These are phyloP conservation scores for Tulasnella sp. DNA, from an alignment of 768 basidiomycete genomes.

Conservation along the genomic window DNA sequence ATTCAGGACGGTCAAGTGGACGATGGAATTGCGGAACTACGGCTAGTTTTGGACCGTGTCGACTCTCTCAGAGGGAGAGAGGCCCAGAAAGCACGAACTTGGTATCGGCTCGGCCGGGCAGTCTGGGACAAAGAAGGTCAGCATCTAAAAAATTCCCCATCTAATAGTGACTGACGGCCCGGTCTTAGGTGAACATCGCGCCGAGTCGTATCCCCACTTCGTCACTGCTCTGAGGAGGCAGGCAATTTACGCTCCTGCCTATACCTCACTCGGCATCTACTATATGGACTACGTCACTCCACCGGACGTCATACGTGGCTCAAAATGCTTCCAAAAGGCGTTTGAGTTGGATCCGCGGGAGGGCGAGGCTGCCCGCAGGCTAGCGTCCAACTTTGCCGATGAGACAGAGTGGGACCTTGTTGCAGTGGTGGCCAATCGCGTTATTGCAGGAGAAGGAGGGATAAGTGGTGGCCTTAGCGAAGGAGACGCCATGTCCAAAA, in stretches of 20 bases:
- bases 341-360: slow-evolving; percentile 93
- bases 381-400: slow-evolving; percentile 85
- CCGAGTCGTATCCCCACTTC: slow-evolving; percentile 68
- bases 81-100: slow-evolving; percentile 60
- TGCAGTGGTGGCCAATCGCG: slow-evolving; percentile 83
- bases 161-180: background rate
- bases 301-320: slow-evolving; percentile 72
- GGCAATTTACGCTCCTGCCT: slow-evolving; percentile 75
- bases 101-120: slow-evolving; percentile 76
- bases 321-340: slow-evolving; percentile 95
- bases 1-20: slow-evolving; percentile 42
- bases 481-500: slow-evolving; percentile 18
- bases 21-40: slow-evolving; percentile 39
- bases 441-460: slow-evolving; percentile 90
- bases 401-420: slow-evolving; percentile 94
- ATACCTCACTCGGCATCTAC: slow-evolving; percentile 86
- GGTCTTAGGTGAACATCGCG: slow-evolving; percentile 36
- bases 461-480: slow-evolving; percentile 27
- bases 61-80: slow-evolving; percentile 38
- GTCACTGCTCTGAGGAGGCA: slow-evolving; percentile 68
- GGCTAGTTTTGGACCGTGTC: slow-evolving; percentile 37
- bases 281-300: slow-evolving; percentile 63
- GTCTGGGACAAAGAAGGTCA: slow-evolving; percentile 63
- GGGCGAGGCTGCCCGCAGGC: slow-evolving; percentile 66
- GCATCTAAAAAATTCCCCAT: background rate